Evolutionary conservation across 345 rosid species (phyloP).

Genomic region (Salix suchowensis): DNA sequence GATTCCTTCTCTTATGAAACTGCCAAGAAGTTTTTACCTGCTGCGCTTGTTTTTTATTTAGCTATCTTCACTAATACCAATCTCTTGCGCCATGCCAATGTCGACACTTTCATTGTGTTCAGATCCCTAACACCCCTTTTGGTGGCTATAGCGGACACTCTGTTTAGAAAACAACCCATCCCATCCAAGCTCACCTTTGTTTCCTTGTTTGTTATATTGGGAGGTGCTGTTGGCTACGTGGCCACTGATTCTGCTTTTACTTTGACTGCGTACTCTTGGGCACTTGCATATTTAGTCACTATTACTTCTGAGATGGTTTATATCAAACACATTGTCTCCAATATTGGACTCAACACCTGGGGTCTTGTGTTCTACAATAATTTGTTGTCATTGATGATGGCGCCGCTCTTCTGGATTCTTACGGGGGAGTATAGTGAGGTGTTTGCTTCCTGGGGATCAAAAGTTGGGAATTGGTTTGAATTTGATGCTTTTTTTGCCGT

Average conservation of each 20-base stretch:
- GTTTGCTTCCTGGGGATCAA: conserved; percentile 50
- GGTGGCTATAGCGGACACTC: conserved; percentile 85
- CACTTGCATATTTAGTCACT: conserved; percentile 78
- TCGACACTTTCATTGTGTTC: conserved; percentile 90
- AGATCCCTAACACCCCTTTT: conserved; percentile 88
- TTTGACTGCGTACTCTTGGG: conserved; percentile 92
- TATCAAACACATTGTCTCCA: conserved; percentile 91
- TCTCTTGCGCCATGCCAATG: conserved; percentile 94
- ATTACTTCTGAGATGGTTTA: conserved; percentile 97
- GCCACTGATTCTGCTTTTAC: conserved; percentile 84
- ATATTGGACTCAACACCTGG: conserved; percentile 94
- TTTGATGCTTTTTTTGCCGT: conserved; percentile 59
- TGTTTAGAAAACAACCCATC: conserved; percentile 73
- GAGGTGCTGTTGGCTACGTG: conserved; percentile 91
- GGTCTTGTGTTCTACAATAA: conserved; percentile 90
- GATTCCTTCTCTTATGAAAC: conserved; percentile 68
- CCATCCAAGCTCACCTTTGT: conserved; percentile 76
- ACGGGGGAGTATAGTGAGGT: conserved; percentile 77
- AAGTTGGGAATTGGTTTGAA: conserved; percentile 53
- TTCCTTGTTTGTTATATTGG: conserved; percentile 62
- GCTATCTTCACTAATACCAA: conserved; percentile 96
- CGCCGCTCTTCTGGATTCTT: conserved; percentile 85
- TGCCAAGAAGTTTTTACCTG: conserved; percentile 97
- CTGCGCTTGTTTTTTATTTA: conserved; percentile 83
- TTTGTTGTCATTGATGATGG: conserved; percentile 76